Base-by-base conservation (phyloP, 2,329 filamentous ascomycete species). In the Rasamsonia emersonii region DNA sequence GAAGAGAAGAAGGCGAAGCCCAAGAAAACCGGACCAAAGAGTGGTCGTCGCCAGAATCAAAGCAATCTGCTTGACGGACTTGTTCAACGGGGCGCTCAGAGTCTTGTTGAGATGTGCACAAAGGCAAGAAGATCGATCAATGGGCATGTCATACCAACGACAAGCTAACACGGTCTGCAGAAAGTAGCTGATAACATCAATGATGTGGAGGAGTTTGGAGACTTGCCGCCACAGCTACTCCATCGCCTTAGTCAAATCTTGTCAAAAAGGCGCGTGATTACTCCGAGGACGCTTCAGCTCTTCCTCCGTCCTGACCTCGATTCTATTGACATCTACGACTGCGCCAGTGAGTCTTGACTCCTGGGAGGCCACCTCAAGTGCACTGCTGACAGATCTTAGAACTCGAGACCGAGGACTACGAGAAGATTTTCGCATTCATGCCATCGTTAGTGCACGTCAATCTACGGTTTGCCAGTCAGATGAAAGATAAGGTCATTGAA, bases 401-500 rank as follows among this genome's bases (percentile, higher is more conserved):
- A 44, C 71, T 96, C 8, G 72, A 74, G 29, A 72, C 75, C 2
- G 75, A 86, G 43, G 86, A 96, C 49, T 86, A 82, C 43, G 72
- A 83, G 28, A 74, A 79, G 42, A 84, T 94, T 24, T 86, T 95
- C 40, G 80, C 86, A 31, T 70, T 77, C 3, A 78, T 82, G 36
- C 77, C 83, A 0, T 68, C 68, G 4, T 64, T 94, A 33, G 75
- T 75, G 46, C 71, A 71, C 25, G 68, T 95, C 35, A 82, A 86
- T 42, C 64, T 93, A 8, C 77, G 82, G 29, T 89, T 88, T 48
- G 85, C 80, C n/a, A 83, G 91, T 30, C 88, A 94, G 51, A 81
- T 95, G 67, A 94, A 93, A 58, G 82, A 95, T 48, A 68, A 70
- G 23, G 82, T 86, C 24, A 71, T 95, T 57, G 75, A 85, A 32